Evolutionary conservation across 2,329 filamentous ascomycete genomes (phyloP), one percentile per base, ranked within the genome.

Genomic region (Monilinia polystroma): DNA sequence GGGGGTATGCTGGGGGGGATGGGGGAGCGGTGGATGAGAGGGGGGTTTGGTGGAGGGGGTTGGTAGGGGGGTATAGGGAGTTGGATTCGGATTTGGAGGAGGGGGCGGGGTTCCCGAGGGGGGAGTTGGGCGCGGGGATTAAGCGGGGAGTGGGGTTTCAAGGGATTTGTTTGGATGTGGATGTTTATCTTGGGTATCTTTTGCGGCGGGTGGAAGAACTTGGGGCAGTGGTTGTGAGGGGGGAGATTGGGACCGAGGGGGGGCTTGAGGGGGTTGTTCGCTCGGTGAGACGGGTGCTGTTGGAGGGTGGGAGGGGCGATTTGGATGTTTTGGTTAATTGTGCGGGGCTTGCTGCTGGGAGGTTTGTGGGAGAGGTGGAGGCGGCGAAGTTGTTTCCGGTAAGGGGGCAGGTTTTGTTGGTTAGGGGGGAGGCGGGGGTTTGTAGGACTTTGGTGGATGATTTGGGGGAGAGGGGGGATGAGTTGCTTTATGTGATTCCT

Each of bases 351-450:
- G 75, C 74, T 5, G 80, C 81, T 2, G 67, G 67, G 43, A 70
- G 71, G 32, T 73, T 83, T 12, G 77, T 79, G 14, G 70, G 71
- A 0, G 77, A 79, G 66, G 66, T 70, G 0, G 69, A 72, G 62
- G 58, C 54, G n/a, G 54, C 29, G 18, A 70, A 64, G 1, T 72
- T 82, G 63, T 78, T 76, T 67, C 80, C 81, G 0, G 77, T 81
- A 52, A 73, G 79, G 16, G 81, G 81, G 6, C 81, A 82, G 68
- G 82, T 80, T 0, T 74, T 82, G 1, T 72, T 82, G 1, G 80
- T 82, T 1, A 77, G 76, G 62, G 79, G 81, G 16, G 76, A 79
- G 69, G 78, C 80, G 41, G 6, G 11, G 5, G 35, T 26, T 11
- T 47, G 57, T 20, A 32, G 47, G n/a, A 60, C 57, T 3, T 51